Base-by-base conservation (phyloP, 225 moss, liverwort and hornwort species). In the Physcomitrellopsis africana region DNA sequence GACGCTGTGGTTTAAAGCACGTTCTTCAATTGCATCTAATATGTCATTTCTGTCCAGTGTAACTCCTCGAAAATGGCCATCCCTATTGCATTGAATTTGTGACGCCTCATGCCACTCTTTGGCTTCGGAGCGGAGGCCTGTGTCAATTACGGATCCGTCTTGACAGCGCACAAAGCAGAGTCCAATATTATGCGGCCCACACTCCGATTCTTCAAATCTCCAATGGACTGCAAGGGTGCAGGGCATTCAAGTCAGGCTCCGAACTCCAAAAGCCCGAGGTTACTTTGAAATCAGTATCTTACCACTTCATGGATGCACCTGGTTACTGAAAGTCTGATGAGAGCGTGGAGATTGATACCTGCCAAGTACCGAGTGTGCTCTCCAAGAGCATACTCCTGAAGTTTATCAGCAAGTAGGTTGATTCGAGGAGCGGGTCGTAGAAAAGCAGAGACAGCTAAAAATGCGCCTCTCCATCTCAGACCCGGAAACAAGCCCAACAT, bases 141-240 rank as follows among this genome's bases (percentile, higher is more conserved):
- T 83, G 18, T 83, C 82, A 9, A 93, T 87, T 2, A 93, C 81
- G 1, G 87, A 86, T 4, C 96, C 96, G 32, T 96, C 92, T 5
- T 69, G 8, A 57, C 96, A 96, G 22, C 96, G 86, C 3, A 86
- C 72, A 60, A 96, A 93, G 76, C 96, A 96, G n/a, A 93, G 86
- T 3, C 93, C 93, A 26, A 87, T 45, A 14, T 74, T 81, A 59
- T 86, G 85, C 8, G 61, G 22, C 60, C 81, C 79, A 43, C 93
- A 93, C 51, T 82, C 80, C 0, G 93, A 92, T 74, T 96, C 93
- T 79, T 96, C 96, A 45, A 92, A 96, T 54, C 96, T 86, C 93
- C 93, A 96, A 60, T 96, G 96, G 1, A 96, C 93, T 95, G 65
- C 59, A 72, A 43, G 15, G 12, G 5, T 51, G 16, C 43, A 63